phyloP scores from a whole-genome alignment of 2,329 filamentous ascomycete species.

The Hypoxylon sp. region DNA sequence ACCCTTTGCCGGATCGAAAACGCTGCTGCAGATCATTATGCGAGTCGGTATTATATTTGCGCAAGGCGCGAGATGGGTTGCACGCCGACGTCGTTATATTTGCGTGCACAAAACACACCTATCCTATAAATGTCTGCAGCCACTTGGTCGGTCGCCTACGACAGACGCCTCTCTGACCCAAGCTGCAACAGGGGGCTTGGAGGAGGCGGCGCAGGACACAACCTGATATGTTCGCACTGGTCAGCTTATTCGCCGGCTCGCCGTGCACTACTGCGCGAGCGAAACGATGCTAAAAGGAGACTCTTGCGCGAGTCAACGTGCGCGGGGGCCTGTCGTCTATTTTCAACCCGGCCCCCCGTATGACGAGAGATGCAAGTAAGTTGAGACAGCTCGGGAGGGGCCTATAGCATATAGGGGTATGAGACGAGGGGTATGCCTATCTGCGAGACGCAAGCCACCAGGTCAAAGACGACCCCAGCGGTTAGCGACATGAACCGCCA shows the following conservation, averaged over 20 bases:
- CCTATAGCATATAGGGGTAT: not conserved
- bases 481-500: constrained; percentile 16
- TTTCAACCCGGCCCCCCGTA: not conserved
- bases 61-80: not conserved
- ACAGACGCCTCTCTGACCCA: not conserved
- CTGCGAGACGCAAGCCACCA: too few species aligned
- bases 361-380: too few species aligned
- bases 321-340: not conserved
- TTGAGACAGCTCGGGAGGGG: too few species aligned
- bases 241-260: not conserved
- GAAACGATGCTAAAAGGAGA: not conserved
- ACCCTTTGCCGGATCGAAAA: not conserved
- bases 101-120: not conserved
- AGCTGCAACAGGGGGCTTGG: not conserved
- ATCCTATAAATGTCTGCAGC: not conserved
- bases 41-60: not conserved
- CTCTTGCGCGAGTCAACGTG: not conserved
- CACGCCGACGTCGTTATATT: not conserved
- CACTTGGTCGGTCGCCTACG: not conserved
- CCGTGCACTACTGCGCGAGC: not conserved
- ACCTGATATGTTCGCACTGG: not conserved
- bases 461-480: constrained; percentile 5
- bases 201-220: not conserved
- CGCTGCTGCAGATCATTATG: not conserved
- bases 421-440: not conserved